Conservation (phyloP, 2,329 filamentous ascomycete species). For the Alternaria sp. region DNA sequence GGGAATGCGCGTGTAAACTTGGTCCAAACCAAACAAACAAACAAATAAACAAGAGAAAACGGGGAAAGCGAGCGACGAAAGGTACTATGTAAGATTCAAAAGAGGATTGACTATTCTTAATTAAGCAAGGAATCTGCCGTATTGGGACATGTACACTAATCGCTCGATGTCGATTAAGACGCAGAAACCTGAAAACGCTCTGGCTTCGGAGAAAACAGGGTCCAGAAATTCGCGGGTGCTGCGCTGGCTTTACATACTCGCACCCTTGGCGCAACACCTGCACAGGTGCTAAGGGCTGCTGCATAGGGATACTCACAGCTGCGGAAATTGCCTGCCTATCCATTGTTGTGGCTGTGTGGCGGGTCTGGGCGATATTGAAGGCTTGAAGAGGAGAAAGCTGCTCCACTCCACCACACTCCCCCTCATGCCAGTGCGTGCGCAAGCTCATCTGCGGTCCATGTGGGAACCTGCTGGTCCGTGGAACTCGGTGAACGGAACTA, state of each 20-base stretch:
- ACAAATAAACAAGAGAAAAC: constrained; percentile 8
- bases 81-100: constrained; percentile 5
- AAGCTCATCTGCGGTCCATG: constrained; percentile 2
- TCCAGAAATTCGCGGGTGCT: constrained; percentile 21
- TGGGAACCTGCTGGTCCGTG: constrained; percentile 22
- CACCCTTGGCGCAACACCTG: neutral
- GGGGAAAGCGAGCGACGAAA: constrained; percentile 8
- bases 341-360: constrained; percentile 24
- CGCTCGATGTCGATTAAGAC: constrained; percentile 22
- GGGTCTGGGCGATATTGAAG: constrained; percentile 22
- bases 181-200: constrained; percentile 20
- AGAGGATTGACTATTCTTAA: constrained; percentile 17
- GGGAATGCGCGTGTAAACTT: constrained; percentile 11
- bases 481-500: constrained; percentile 17
- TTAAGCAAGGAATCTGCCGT: constrained; percentile 16
- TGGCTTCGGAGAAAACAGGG: constrained; percentile 14
- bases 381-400: constrained; percentile 7
- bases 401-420: neutral
- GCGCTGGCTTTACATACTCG: constrained; percentile 28
- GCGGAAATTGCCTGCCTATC: constrained; percentile 25
- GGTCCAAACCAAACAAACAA: constrained; percentile 16
- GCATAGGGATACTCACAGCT: constrained; percentile 20
- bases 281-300: constrained; percentile 20
- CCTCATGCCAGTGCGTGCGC: constrained; percentile 4
- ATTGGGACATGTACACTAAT: constrained; percentile 12